Base-by-base conservation (phyloP, 1,284 basidiomycete species). In the Melampsora larici-populina region DNA sequence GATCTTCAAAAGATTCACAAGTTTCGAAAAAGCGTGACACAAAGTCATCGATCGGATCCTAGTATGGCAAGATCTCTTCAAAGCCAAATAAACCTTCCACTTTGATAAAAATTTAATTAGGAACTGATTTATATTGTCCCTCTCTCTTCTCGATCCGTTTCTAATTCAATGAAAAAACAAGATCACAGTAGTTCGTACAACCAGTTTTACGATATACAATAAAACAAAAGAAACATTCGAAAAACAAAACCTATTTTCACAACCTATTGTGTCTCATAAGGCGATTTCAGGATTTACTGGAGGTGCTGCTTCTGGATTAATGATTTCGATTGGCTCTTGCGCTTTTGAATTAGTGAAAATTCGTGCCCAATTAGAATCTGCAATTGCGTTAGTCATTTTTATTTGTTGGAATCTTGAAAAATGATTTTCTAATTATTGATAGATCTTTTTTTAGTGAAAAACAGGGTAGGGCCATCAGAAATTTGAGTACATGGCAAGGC, bases 321-420 rank as follows among this genome's bases (percentile, higher is more conserved):
- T 78, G 58, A 78, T 78, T 21, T 78, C 75, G 2, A 55, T 70
- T 18, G 75, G 75, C 40, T 78, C 75, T n/a, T 78, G 75, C 43
- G 75, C 75, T 36, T 78, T 78, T 33, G 75, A 78, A 58, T 58
- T 78, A 26, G 68, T 78, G 1, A 78, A 78, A 46, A 78, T 78
- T 29, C 26, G 75, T 43, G 68, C 75, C n/a, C 75, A 78, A 40
- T 55, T 78, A 46, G 75, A 78, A 40, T 70, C 75, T 36, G 75
- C 75, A 48, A 78, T 78, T 7, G 75, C 75, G 75, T 78, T 8
- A 49, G 75, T 62, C 62, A 29, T 64, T 64, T 36, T 29, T 7
- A 18, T 49, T 18, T 31, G 17, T 64, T 21, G 33, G 18, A 24
- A 21, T 62, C 9, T n/a, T 18, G 29, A 51, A 43, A 43, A 18